These are phyloP conservation scores for Daldinia eschscholtzii DNA, from an alignment of 2,329 filamentous ascomycete species.

Conservation along the genomic window DNA sequence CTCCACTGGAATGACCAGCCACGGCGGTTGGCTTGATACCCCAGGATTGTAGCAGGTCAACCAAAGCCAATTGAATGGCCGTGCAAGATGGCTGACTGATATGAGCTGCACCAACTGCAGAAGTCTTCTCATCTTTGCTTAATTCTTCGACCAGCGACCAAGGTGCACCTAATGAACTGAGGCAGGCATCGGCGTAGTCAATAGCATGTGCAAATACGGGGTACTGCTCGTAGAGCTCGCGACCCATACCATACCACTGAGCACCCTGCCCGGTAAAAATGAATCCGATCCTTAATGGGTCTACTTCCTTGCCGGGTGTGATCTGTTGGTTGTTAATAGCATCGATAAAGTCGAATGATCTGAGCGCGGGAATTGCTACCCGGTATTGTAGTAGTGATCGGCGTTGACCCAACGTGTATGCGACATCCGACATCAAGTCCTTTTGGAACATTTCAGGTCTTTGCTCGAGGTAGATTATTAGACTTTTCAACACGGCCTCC, in stretches of 20 bases:
- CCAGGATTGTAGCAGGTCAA: constrained; percentile 55
- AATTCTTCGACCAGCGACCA: constrained; percentile 57
- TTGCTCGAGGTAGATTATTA: constrained; percentile 59
- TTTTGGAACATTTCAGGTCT: constrained; percentile 60
- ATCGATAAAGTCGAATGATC: constrained; percentile 61
- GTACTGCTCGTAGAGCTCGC: constrained; percentile 56
- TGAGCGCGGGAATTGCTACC: constrained; percentile 58
- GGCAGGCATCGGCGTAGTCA: constrained; percentile 53
- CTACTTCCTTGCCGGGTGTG: constrained; percentile 54
- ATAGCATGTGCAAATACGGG: constrained; percentile 54
- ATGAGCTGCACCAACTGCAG: constrained; percentile 55
- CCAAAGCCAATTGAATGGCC: constrained; percentile 56
- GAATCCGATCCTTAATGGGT: constrained; percentile 55
- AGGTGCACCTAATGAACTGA: constrained; percentile 50
- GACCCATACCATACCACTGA: constrained; percentile 59
- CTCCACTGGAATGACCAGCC: constrained; percentile 58
- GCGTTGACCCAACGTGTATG: constrained; percentile 62
- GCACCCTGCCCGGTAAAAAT: constrained; percentile 60
- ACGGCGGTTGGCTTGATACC: constrained; percentile 55
- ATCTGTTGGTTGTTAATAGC: constrained; percentile 57
- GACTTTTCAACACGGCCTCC: constrained; percentile 55
- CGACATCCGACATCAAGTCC: constrained; percentile 60
- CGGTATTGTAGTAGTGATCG: constrained; percentile 60
- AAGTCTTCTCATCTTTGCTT: constrained; percentile 52
- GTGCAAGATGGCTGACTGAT: constrained; percentile 58